Evolutionary conservation across 768 basidiomycete genomes (phyloP).

Genomic region (Leccinum ochraceum): DNA sequence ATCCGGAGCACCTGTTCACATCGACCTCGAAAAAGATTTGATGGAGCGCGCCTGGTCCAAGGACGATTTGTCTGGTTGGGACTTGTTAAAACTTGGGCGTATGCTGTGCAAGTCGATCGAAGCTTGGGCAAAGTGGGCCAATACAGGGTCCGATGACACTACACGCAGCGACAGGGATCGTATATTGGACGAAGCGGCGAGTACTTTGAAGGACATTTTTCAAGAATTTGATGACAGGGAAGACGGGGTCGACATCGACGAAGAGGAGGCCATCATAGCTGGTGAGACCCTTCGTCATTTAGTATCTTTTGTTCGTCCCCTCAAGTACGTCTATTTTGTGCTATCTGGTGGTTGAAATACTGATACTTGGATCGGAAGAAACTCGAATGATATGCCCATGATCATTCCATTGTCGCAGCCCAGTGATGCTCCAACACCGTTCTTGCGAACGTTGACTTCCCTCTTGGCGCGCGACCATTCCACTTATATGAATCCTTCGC

Average conservation of each 20-base stretch:
- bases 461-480: slow-evolving; percentile 65
- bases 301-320: slow-evolving; percentile 53
- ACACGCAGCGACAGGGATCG: slow-evolving; percentile 45
- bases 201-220: slow-evolving; percentile 68
- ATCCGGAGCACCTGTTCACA: slow-evolving; percentile 58
- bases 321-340: slow-evolving; percentile 48
- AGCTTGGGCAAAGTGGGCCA: slow-evolving; percentile 53
- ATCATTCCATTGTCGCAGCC: slow-evolving; percentile 57
- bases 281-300: slow-evolving; percentile 63
- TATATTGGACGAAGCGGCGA: slow-evolving; percentile 69
- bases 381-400: slow-evolving; percentile 43
- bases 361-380: slow-evolving; percentile 35
- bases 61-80: slow-evolving; percentile 68
- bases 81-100: slow-evolving; percentile 57
- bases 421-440: slow-evolving; percentile 55
- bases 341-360: neutral
- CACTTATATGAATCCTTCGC: slow-evolving; percentile 55
- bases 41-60: slow-evolving; percentile 77
- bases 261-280: slow-evolving; percentile 66
- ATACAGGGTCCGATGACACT: slow-evolving; percentile 29
- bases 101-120: slow-evolving; percentile 54
- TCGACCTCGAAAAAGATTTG: slow-evolving; percentile 61
- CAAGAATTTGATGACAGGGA: slow-evolving; percentile 71
- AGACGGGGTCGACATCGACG: slow-evolving; percentile 55
- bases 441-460: slow-evolving; percentile 60